Conservation (phyloP, 768 basidiomycete species). For the Tephrocybe sp. region DNA sequence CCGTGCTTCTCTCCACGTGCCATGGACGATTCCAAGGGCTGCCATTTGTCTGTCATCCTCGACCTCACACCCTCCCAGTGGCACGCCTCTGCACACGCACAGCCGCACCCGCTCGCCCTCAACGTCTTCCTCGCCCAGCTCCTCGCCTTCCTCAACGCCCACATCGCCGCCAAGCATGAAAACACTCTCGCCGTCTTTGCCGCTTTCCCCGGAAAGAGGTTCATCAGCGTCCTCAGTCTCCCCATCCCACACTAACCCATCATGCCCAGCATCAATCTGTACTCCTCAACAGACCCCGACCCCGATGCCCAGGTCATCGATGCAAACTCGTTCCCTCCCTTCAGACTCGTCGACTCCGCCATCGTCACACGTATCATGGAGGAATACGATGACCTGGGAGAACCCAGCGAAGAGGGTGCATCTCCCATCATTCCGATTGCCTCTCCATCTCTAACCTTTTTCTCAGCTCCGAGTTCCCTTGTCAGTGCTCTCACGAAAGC, state of each 20-base stretch:
- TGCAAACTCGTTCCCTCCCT: slow-evolving; percentile 83
- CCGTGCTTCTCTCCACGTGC: slow-evolving; percentile 2
- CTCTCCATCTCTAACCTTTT: slow-evolving; percentile 14
- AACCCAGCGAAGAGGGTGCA: slow-evolving; percentile 51
- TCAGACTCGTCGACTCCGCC: slow-evolving; percentile 71
- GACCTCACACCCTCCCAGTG: slow-evolving; percentile 88
- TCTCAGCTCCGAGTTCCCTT: slow-evolving; percentile 60
- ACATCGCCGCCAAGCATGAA: slow-evolving; percentile 88
- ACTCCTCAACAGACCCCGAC: slow-evolving; percentile 59
- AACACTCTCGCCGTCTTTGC: slow-evolving; percentile 93
- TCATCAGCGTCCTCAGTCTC: slow-evolving; percentile 2
- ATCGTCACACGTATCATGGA: slow-evolving; percentile 60
- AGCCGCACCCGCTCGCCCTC: slow-evolving; percentile 48
- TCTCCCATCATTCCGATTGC: background rate
- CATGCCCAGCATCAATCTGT: slow-evolving; percentile 65
- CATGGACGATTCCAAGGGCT: slow-evolving; percentile 24
- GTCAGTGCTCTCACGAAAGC: slow-evolving; percentile 92
- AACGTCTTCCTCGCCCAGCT: slow-evolving; percentile 79
- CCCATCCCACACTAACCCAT: slow-evolving; percentile 1
- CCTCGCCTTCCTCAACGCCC: slow-evolving; percentile 89
- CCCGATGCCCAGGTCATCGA: slow-evolving; percentile 47
- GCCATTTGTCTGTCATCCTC: slow-evolving; percentile 78
- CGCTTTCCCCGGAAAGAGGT: slow-evolving; percentile 86
- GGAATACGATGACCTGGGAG: slow-evolving; percentile 56
- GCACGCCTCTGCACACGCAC: slow-evolving; percentile 58